phyloP scores from a whole-genome alignment of 2,329 filamentous ascomycete species.

The Pseudogymnoascus sp. region DNA sequence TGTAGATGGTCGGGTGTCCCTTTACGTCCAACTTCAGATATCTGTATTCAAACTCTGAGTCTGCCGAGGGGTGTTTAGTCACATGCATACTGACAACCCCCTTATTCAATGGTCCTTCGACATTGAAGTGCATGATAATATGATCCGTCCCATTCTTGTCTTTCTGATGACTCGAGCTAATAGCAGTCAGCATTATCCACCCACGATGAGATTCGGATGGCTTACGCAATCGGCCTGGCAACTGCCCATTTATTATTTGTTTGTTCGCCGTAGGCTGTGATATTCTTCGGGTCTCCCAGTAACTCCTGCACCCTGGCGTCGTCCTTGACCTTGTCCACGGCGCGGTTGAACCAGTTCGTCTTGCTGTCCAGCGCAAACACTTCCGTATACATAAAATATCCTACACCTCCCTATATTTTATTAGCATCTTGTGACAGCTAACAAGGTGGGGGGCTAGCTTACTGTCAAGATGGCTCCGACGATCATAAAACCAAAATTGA shows the following conservation, averaged over 20 bases:
- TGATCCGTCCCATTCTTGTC: slow-evolving; percentile 74
- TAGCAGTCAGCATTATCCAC: slow-evolving; percentile 24
- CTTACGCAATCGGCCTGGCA: slow-evolving; percentile 53
- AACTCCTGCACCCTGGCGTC: slow-evolving; percentile 64
- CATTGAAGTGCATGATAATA: slow-evolving; percentile 77
- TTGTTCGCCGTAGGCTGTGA: slow-evolving; percentile 73
- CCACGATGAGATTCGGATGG: not conserved
- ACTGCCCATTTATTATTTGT: slow-evolving; percentile 75
- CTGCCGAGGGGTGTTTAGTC: slow-evolving; percentile 55
- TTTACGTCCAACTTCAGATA: slow-evolving; percentile 74
- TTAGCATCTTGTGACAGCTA: slow-evolving; percentile 13
- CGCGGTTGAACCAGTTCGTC: slow-evolving; percentile 80
- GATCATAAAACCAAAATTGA: slow-evolving; percentile 76
- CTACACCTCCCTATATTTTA: slow-evolving; percentile 57
- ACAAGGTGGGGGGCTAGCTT: slow-evolving; percentile 24
- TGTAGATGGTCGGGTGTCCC: slow-evolving; percentile 58
- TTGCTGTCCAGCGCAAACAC: slow-evolving; percentile 81
- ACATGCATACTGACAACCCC: slow-evolving; percentile 75
- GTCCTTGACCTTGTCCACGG: slow-evolving; percentile 68
- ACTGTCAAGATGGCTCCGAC: slow-evolving; percentile 71
- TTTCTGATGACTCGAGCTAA: slow-evolving; percentile 57
- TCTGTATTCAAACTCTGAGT: slow-evolving; percentile 74
- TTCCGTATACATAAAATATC: slow-evolving; percentile 70
- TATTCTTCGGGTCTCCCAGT: slow-evolving; percentile 67
- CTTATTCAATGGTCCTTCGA: slow-evolving; percentile 67